Evolutionary conservation across 768 basidiomycete species (phyloP).

Genomic region (Podaxis sp.): DNA sequence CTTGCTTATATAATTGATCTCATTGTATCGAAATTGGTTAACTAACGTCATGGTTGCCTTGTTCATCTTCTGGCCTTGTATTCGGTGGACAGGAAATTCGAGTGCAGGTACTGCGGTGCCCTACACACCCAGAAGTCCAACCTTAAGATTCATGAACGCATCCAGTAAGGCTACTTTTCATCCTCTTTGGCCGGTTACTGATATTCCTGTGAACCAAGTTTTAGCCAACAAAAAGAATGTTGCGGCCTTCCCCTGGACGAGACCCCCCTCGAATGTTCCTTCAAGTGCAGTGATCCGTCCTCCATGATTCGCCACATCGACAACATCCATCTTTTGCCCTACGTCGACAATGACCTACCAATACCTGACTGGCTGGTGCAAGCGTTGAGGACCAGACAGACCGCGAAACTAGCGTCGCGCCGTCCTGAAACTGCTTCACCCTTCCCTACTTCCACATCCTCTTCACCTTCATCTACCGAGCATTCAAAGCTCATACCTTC

Average conservation of each 20-base stretch:
- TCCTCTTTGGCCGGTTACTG: neutral
- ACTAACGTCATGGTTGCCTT: neutral
- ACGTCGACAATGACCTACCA: neutral
- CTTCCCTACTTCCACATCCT: neutral
- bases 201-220: neutral
- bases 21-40: neutral
- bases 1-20: neutral
- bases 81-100: neutral
- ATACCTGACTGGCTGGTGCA: neutral
- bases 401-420: neutral
- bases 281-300: neutral
- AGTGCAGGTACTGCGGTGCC: neutral
- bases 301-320: neutral
- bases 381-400: neutral
- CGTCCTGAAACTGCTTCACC: neutral
- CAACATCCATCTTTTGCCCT: neutral
- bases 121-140: conserved; percentile 1
- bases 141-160: neutral
- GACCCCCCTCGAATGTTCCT: neutral
- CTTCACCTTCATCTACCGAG: neutral
- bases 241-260: neutral
- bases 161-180: neutral
- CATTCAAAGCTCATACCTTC: too few species aligned
- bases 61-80: neutral
- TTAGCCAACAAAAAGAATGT: neutral